Base-by-base conservation (phyloP, 1,284 basidiomycete genomes). In the Golubevia pallescens region DNA sequence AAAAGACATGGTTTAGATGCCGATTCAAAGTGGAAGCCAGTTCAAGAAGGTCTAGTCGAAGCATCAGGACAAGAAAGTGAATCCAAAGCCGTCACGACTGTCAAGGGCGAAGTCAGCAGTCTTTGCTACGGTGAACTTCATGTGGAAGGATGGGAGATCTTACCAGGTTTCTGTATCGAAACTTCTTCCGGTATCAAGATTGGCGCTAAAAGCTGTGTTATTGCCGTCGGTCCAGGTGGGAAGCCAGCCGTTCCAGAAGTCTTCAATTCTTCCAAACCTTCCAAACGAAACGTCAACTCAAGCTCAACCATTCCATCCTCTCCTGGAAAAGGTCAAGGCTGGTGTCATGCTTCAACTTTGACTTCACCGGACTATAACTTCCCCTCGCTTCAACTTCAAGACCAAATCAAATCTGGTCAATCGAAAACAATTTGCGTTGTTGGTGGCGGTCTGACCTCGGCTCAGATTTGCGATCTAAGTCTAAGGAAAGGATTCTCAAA, bases 371-470 rank as follows among this genome's bases (percentile, higher is more conserved):
- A 69, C 1, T 80, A 75, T 55, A 55, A 66, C 1, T 60, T 66
- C 10, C 78, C 78, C 0, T 52, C 66, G 0, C 21, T 66, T 13
- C 59, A 1, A 57, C 66, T 28, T 56, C 32, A 24, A 57, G 34
- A 3, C 10, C 32, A 58, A 20, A 63, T 76, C 0, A 14, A 53
- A 8, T 7, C 2, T 3, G 59, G 74, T 0, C 2, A 58, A 4
- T 8, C 6, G 20, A 73, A 70, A 0, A 73, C 67, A 0, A 69
- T 81, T n/a, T 65, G 86, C 8, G 74, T 86, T 3, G 72, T 86
- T 16, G 86, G 86, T 2, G 86, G 86, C 28, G 86, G 86, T 0
- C 75, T 87, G 20, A 86, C 86, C 2, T 86, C 85, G 3, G 86
- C 86, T 0, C 86, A 87, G 61, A 74, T 86, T 38, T 67, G 74